phyloP scores from a whole-genome alignment of 2,329 filamentous ascomycete species.

The Fusarium setosum region DNA sequence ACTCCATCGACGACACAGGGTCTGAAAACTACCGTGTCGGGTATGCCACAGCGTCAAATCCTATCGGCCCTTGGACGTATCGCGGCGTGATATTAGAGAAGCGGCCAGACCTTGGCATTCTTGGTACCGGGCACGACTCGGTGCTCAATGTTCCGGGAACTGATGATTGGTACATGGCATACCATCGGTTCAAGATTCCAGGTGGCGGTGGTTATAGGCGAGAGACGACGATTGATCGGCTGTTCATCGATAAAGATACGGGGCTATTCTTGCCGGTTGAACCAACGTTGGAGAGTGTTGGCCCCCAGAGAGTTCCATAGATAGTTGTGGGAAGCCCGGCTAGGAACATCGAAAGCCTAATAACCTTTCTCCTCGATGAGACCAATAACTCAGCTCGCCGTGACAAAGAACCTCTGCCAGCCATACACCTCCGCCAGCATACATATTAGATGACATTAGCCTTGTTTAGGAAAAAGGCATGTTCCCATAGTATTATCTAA shows the following conservation, averaged over 20 bases:
- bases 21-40: conserved; percentile 59
- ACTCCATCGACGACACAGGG: conserved; percentile 60
- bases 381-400: too few species aligned
- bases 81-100: conserved; percentile 57
- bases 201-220: conserved; percentile 56
- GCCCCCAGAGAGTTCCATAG: neutral
- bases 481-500: too few species aligned
- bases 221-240: conserved; percentile 55
- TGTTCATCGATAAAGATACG: conserved; percentile 51
- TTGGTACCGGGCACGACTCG: conserved; percentile 58
- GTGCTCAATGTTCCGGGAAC: conserved; percentile 59
- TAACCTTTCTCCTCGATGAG: too few species aligned
- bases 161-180: conserved; percentile 62
- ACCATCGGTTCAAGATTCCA: conserved; percentile 60
- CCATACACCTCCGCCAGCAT: too few species aligned
- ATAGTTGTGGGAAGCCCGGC: too few species aligned
- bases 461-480: too few species aligned
- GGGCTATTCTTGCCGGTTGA: conserved; percentile 52
- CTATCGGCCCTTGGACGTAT: conserved; percentile 57
- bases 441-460: too few species aligned
- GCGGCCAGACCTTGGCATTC: conserved; percentile 53
- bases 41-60: conserved; percentile 54
- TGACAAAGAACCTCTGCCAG: too few species aligned
- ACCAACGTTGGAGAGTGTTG: conserved; percentile 36
- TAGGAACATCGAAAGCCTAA: too few species aligned